Base-by-base conservation (phyloP, 306 rosid genomes). In the Lathyrus oleraceus region DNA sequence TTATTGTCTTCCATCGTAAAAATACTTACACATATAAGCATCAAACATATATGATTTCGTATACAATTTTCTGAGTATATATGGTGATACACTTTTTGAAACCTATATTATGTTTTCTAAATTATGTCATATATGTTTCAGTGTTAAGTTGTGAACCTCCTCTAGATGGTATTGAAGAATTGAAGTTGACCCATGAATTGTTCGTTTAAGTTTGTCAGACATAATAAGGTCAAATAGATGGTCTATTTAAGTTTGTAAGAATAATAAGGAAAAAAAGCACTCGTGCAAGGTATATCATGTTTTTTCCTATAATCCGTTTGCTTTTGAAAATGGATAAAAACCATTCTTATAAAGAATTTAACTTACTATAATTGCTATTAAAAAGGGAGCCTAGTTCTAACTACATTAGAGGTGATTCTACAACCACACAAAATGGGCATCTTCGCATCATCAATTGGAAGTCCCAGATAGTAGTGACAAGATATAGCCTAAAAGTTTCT, bases 71-170 rank as follows among this genome's bases (percentile, higher is more conserved):
- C 16, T 17, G 58, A 19, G n/a, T 47, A n/a, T n/a, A n/a, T n/a
- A 15, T 48, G 38, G 10, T 35, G 15, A 64, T 47, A 16, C 80
- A 40, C 28, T 65, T 60, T 10, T 45, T 76, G 43, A 60, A 75
- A 21, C 60, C 30, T 48, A 13, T 25, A 25, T 4, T 25, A 25
- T 25, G 5, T 25, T 25, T 25, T 25, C 28, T 25, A 25, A 25
- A n/a, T 19, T 42, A 53, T 43, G 35, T 68, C 49, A 11, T 25
- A 61, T 65, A 61, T 38, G 23, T 65, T 53, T 68, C 78, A 91
- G 99, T 94, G 85, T 65, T 91, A 74, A 85, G 84, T 42, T 94
- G 97, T 77, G 81, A 80, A 76, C 97, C 89, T 56, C 81, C 78
- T 61, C 75, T 90, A 76, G 30, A 70, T 48, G 85, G 73, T 75